A percentile compares a stretch with the other conserved stretches of the same genome.
phyloP scores from a whole-genome alignment of 805 yeast genomes.

The Candida alai region DNA sequence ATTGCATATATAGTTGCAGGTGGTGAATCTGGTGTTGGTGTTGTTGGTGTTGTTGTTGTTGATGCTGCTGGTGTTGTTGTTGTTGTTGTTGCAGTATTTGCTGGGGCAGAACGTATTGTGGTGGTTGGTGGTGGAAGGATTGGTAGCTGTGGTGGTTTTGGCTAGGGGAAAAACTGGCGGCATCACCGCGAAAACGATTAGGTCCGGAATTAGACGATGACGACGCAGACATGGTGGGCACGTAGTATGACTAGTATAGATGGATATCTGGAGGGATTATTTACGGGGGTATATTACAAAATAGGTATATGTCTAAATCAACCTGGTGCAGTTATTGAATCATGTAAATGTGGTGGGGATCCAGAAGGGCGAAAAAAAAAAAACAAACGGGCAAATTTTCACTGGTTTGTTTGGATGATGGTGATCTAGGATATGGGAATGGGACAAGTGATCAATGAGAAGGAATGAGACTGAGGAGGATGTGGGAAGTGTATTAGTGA shows the following conservation, averaged over 20 bases:
- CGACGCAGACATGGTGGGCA: conserved; percentile 15
- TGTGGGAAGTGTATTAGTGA: no score
- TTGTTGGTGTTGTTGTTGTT: conserved; percentile 7
- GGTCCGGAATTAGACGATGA: conserved; percentile 27
- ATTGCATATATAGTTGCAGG: conserved; percentile 15
- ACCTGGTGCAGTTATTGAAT: no score
- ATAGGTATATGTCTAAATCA: no score
- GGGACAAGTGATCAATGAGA: no score
- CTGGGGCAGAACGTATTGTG: conserved; percentile 1
- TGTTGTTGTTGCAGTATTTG: conserved; percentile 10
- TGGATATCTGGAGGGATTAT: background rate
- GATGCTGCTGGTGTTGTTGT: conserved; percentile 11
- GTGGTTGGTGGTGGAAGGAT: conserved; percentile 10
- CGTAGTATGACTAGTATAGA: background rate
- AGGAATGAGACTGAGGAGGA: no score
- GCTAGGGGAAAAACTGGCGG: conserved; percentile 34
- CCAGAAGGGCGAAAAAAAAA: no score
- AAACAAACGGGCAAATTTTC: no score
- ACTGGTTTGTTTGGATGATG: no score
- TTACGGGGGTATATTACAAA: background rate
- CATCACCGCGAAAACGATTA: conserved; percentile 37
- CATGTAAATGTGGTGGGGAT: no score
- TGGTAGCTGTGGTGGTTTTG: conserved; percentile 9
- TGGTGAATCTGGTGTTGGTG: conserved; percentile 9
- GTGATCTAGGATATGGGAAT: no score